phyloP scores from a whole-genome alignment of 345 rosid genomes.

The Brassica rapa region DNA sequence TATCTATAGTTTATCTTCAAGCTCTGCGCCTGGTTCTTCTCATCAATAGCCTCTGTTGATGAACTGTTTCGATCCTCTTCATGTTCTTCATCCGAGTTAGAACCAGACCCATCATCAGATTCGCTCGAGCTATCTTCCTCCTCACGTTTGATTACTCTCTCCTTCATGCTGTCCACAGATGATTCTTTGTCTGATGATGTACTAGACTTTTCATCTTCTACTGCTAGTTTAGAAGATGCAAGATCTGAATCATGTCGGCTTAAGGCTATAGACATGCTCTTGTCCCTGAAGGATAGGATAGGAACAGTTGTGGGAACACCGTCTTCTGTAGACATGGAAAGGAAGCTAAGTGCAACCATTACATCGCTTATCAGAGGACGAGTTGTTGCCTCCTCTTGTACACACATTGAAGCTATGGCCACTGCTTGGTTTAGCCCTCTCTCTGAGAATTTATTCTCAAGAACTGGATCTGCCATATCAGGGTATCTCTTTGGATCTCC shows the following conservation, averaged over 20 bases:
- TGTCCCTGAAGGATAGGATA: conserved; percentile 35
- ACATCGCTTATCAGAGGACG: conserved; percentile 84
- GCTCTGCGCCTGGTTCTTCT: conserved; percentile 29
- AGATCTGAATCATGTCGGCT: conserved; percentile 31
- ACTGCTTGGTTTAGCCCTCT: conserved; percentile 78
- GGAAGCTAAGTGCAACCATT: conserved; percentile 67
- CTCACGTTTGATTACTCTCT: conserved; percentile 7
- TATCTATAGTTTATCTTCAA: conserved; percentile 38
- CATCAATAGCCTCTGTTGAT: conserved; percentile 5
- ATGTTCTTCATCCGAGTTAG: conserved; percentile 3
- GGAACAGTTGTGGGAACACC: conserved; percentile 37
- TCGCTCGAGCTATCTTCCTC: conserved; percentile 8
- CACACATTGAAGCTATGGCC: conserved; percentile 87
- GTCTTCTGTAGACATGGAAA: conserved; percentile 43
- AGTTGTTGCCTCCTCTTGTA: conserved; percentile 69
- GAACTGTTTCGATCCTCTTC: neutral
- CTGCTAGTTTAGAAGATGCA: neutral
- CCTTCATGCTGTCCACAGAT: neutral
- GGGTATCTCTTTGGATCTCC: conserved; percentile 68
- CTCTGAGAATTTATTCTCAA: conserved; percentile 54
- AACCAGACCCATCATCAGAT: conserved; percentile 25
- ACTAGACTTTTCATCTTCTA: conserved; percentile 19
- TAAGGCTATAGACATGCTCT: conserved; percentile 41
- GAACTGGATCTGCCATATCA: conserved; percentile 71
- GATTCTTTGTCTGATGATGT: conserved; percentile 15